Conservation (phyloP, 805 yeast genomes). For the Monosporozyma yasuniensis region DNA sequence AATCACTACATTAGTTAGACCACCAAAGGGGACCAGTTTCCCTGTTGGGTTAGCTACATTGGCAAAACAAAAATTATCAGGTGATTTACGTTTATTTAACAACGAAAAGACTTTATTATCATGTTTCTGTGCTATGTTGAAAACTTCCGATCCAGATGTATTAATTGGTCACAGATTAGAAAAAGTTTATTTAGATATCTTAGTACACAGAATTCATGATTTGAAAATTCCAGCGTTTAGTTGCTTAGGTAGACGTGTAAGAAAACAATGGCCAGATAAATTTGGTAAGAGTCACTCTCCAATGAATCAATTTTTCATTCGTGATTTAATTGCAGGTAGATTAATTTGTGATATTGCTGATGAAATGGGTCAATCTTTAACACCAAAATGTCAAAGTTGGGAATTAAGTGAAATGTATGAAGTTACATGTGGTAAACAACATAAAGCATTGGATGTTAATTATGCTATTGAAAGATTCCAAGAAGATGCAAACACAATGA, state of each 20-base stretch:
- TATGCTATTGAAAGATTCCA: conserved; percentile 55
- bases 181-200: conserved; percentile 63
- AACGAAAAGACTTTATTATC: conserved; percentile 68
- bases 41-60: conserved; percentile 69
- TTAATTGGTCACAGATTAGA: conserved; percentile 83
- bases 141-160: conserved; percentile 83
- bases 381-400: conserved; percentile 91
- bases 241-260: conserved; percentile 69
- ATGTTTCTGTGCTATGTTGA: conserved; percentile 64
- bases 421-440: conserved; percentile 59
- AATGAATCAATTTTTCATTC: conserved; percentile 46
- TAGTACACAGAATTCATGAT: conserved; percentile 74
- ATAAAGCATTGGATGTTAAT: conserved; percentile 61
- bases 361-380: conserved; percentile 88
- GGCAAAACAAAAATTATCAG: conserved; percentile 43
- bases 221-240: conserved; percentile 70
- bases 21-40: conserved; percentile 52
- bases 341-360: conserved; percentile 87
- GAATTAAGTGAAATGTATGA: conserved; percentile 85
- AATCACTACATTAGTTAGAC: conserved; percentile 67
- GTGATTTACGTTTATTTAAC: conserved; percentile 48
- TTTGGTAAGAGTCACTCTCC: conserved; percentile 48
- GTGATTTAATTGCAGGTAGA: conserved; percentile 76
- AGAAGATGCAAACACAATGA: conserved; percentile 56
- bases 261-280: conserved; percentile 70